Percentiles rank a stretch among this genome's conserved stretches.
Conservation (phyloP, 495 filamentous ascomycete genomes). For the Penicillium lagena region DNA sequence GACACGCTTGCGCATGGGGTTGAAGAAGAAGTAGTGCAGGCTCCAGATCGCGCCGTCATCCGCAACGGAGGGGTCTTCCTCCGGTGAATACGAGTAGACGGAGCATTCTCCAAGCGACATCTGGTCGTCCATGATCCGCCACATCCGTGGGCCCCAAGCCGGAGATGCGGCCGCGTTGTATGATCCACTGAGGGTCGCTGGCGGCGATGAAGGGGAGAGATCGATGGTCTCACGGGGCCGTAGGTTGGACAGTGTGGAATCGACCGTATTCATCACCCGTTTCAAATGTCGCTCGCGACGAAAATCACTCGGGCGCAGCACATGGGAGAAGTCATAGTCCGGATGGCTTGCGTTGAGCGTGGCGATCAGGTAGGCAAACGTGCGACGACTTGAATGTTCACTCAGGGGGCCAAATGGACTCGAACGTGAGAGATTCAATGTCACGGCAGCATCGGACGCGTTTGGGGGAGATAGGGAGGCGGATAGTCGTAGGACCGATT, state of each 20-base stretch:
- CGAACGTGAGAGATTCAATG: conserved; percentile 71
- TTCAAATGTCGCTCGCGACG: conserved; percentile 67
- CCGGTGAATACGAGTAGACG: conserved; percentile 77
- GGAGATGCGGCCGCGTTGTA: conserved; percentile 30
- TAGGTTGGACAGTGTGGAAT: conserved; percentile 78
- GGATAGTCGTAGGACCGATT: conserved; percentile 74
- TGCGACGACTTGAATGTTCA: conserved; percentile 79
- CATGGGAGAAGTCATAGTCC: conserved; percentile 95
- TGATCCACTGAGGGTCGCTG: conserved; percentile 36
- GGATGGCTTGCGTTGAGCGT: conserved; percentile 96
- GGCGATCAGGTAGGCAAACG: conserved; percentile 92
- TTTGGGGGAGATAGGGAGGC: conserved; percentile 76
- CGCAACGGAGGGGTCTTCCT: conserved; percentile 79
- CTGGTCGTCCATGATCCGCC: conserved; percentile 84
- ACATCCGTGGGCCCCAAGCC: conserved; percentile 80
- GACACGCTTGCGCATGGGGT: conserved; percentile 85
- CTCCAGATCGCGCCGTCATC: conserved; percentile 94
- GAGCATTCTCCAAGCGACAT: conserved; percentile 83
- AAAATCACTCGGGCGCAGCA: conserved; percentile 83
- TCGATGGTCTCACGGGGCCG: conserved; percentile 53
- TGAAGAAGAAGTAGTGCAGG: conserved; percentile 95
- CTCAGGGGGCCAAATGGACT: conserved; percentile 88
- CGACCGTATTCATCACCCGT: conserved; percentile 74
- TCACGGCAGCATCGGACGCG: conserved; percentile 40
- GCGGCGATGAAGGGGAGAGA: conserved; percentile 35